Evolutionary conservation across 768 basidiomycete species (phyloP), one percentile per base, ranked within the genome.

Genomic region (Chlorophyllum brunneum): DNA sequence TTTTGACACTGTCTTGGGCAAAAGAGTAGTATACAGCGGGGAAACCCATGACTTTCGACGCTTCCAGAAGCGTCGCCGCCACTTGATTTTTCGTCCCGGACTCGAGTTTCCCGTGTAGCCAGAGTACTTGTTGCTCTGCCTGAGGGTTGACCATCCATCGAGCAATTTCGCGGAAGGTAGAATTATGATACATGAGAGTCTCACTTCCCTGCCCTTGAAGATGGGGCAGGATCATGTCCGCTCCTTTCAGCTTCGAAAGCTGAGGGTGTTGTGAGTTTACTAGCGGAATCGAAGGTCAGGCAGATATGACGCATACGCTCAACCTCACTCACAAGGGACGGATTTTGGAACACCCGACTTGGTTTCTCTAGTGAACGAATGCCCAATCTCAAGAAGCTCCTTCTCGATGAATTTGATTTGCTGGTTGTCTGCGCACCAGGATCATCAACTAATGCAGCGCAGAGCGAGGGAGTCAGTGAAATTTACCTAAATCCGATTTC

Each of bases 21-120:
- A 50, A 50, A 15, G 49, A 50, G 30, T 50, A 50, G 29, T 50
- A 50, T 23, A 38, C 49, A 23, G 15, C 23, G 11, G 49, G 49
- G 18, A 50, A 33, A 5, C 31, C 29, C 11, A 50, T 40, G 31
- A 31, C 13, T 31, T 23, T 33, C 3, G 39, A 40, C 20, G 49
- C 20, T 33, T 50, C 27, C 39, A 50, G 15, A 41, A 50, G 27
- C 20, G 39, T 41, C 15, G 49, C 29, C 13, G 18, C 38, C 29
- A 24, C 38, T 16, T 40, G 39, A 13, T 30, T 33, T 29, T 41
- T 40, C 7, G 38, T 41, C 27, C 29, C 40, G 15, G 20, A 15
- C 13, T 42, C 49, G 23, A 31, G 11, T 23, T 50, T 42, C 2
- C 30, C 38, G 15, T 40, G 29, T 16, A 50, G 29, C 49, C 49